Base-by-base conservation (phyloP, 805 yeast species). In the Wickerhamomyces tratensis region DNA sequence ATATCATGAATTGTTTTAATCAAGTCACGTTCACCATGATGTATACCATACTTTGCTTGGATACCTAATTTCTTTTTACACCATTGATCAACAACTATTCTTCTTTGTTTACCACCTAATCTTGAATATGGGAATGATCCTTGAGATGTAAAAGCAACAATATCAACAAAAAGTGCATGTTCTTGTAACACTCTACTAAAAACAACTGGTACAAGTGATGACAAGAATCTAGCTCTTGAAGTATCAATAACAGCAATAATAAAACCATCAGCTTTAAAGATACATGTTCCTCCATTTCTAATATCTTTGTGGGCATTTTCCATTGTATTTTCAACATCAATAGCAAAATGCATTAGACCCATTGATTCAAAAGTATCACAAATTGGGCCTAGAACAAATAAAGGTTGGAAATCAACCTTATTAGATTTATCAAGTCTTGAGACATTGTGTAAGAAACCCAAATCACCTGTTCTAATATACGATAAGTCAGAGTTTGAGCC, bases 261-360 rank as follows among this genome's bases (percentile, higher is more conserved):
- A 53, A 83, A 77, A 14, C 87, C 91, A 8, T 88, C 89, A 35
- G 89, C 80, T 56, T 85, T 88, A 61, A 87, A 82, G 1, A 88
- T 72, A 52, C 88, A 80, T 30, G 81, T 63, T 46, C 89, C 82
- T 15, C 83, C 68, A n/a, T 58, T 49, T 15, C 52, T 52, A 25
- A 79, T 68, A n/a, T 65, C 61, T 12, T 63, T 46, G 48, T 75
- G 76, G 6, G 70, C 62, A 39, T 67, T 56, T 57, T 78, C 79
- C 39, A 89, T 68, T 43, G 93, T 71, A 45, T 68, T 46, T 62
- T 79, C 98, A 42, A 93, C 74, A 59, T 93, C 98, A 25, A 69
- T 64, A 1, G 94, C 94, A 68, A 93, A 91, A 59, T 87, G 95
- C 52, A 86, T 88, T 53, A 93, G 66, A 0, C 99, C 99, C 67